These are phyloP conservation scores for Croton setiger DNA, from an alignment of 441 rosid genomes.

Conservation along the genomic window DNA sequence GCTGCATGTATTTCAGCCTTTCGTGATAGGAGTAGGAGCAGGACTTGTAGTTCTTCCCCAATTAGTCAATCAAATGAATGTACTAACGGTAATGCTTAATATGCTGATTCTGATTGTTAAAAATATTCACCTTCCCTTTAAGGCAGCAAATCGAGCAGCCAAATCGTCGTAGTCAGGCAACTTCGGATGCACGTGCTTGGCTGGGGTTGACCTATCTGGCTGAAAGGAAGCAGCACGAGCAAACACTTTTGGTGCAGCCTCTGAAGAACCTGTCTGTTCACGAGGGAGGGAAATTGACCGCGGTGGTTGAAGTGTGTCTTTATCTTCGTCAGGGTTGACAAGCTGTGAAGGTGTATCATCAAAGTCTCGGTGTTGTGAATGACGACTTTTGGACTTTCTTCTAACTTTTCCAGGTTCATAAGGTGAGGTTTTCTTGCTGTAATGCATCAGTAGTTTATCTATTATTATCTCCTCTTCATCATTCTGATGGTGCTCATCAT, in stretches of 20 bases:
- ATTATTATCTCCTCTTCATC: slow-evolving; percentile 81
- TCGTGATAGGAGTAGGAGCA: neutral
- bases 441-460: slow-evolving; percentile 80
- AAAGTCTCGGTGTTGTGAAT: slow-evolving; percentile 20
- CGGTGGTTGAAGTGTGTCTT: slow-evolving; percentile 37
- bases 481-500: slow-evolving; percentile 42
- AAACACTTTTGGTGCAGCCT: slow-evolving; percentile 37
- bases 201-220: slow-evolving; percentile 52
- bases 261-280: slow-evolving; percentile 43
- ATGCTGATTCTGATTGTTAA: slow-evolving; percentile 10
- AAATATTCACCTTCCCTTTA: slow-evolving; percentile 54
- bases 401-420: slow-evolving; percentile 39
- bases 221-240: slow-evolving; percentile 73
- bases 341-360: slow-evolving; percentile 28
- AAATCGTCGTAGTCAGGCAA: slow-evolving; percentile 86
- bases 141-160: slow-evolving; percentile 85
- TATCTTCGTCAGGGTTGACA: slow-evolving; percentile 27
- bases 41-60: neutral
- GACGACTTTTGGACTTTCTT: slow-evolving; percentile 55
- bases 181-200: slow-evolving; percentile 89
- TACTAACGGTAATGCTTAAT: slow-evolving; percentile 1
- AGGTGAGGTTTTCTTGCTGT: slow-evolving; percentile 68
- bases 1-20: slow-evolving; percentile 4
- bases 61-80: slow-evolving; percentile 17
- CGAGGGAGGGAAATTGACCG: slow-evolving; percentile 75